Evolutionary conservation across 768 basidiomycete species (phyloP), one percentile per base, ranked within the genome.

Genomic region (Pulveroboletus sp.): DNA sequence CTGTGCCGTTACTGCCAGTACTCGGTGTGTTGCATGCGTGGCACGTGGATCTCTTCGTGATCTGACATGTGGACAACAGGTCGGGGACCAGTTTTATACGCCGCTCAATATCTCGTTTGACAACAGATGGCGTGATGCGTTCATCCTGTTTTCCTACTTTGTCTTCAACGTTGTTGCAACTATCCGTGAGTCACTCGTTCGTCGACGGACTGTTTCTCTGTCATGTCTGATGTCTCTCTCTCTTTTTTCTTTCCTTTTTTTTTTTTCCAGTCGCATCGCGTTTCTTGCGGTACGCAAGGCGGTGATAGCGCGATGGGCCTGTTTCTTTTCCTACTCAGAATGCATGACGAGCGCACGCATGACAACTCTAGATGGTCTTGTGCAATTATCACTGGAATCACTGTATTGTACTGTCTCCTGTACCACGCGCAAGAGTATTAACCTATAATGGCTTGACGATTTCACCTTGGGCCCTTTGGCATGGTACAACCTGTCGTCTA

Each of bases 1-100:
- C 62, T 67, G 6, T 94, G 93, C 65, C 75, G 77, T 14, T 93
- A 90, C 65, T 93, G 92, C 59, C 78, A 81, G 58, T 89, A 78
- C 61, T 47, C 56, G 50, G 73, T 74, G 18, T 52, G 67, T 68
- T 9, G 11, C 17, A 6, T 24, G 31, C 21, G 18, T 18, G 32
- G 8, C 26, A 46, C 5, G 1, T 15, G 27, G 15, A 7, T 49
- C 21, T 2, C 3, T 24, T 14, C 30, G 48, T 30, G 50, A 33
- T 12, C 45, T 57, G 31, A 53, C 36, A 7, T 10, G 18, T 10
- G 15, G 14, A 42, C 7, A 14, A 47, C 28, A 76, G 60, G 68
- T 78, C 21, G 87, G 88, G 0, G 85, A 90, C 56, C 70, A 90
- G 54, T 91, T 85, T 69, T 86, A 74, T 63, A 58, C 64, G 10